Conservation (phyloP, 345 rosid species). For the Dovyalis caffra region DNA sequence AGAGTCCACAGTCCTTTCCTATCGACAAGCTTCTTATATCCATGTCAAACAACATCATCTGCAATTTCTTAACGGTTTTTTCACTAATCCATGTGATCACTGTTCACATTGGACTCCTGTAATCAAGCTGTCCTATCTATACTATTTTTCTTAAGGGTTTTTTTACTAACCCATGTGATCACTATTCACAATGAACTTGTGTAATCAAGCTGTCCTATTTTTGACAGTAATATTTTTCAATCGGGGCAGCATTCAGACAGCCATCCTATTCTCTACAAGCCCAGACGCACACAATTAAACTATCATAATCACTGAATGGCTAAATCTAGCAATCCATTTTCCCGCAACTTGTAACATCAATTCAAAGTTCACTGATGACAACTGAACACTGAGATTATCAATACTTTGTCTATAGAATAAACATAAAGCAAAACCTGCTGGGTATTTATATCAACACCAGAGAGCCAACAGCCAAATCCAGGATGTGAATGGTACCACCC, state of each 20-base stretch:
- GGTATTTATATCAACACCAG: slow-evolving; percentile 97
- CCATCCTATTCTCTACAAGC: background rate
- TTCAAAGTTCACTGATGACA: background rate
- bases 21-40: background rate
- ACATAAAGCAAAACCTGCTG: slow-evolving; percentile 60
- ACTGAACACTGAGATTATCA: background rate
- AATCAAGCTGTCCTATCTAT: background rate
- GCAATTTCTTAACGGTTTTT: background rate
- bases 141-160: too few relatives aligned
- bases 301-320: background rate
- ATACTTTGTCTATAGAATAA: background rate
- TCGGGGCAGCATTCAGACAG: background rate
- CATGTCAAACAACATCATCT: background rate
- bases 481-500: slow-evolving; percentile 99
- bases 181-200: too few relatives aligned
- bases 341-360: background rate
- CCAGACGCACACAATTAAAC: background rate
- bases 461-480: slow-evolving; percentile 99
- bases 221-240: background rate
- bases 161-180: too few relatives aligned
- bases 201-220: too few relatives aligned
- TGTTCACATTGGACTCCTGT: background rate
- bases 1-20: background rate
- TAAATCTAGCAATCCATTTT: background rate
- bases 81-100: background rate